A percentile compares a stretch with the other conserved stretches of the same genome.
phyloP scores from a whole-genome alignment of 1,284 basidiomycete genomes.

The Gastroboletus turbinatus region DNA sequence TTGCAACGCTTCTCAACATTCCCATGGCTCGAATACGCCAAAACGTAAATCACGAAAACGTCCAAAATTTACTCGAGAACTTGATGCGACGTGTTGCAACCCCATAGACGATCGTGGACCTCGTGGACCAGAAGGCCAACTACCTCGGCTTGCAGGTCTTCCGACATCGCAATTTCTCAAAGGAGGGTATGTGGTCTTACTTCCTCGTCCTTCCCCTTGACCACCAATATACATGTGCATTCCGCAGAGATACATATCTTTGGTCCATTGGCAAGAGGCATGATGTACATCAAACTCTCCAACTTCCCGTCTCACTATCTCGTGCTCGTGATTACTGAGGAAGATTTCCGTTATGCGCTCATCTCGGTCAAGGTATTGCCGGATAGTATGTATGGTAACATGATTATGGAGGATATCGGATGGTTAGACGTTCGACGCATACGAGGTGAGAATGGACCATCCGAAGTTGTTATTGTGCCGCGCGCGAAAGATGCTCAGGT shows the following conservation, averaged over 20 bases:
- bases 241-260: conserved; percentile 55
- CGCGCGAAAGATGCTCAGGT: conserved; percentile 21
- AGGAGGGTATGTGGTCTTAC: conserved; percentile 46
- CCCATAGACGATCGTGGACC: conserved; percentile 66
- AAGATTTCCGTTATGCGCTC: conserved; percentile 73
- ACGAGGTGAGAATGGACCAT: conserved; percentile 41
- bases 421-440: conserved; percentile 73
- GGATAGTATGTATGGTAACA: conserved; percentile 52
- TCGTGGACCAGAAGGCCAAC: conserved; percentile 72
- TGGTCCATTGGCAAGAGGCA: conserved; percentile 54
- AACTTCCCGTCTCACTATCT: conserved; percentile 74
- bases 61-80: neutral
- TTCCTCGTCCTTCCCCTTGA: neutral
- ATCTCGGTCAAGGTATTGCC: conserved; percentile 57
- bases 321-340: conserved; percentile 74
- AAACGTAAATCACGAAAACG: conserved; percentile 41
- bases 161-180: conserved; percentile 63
- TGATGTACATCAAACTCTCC: conserved; percentile 67
- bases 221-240: neutral
- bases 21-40: no score
- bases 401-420: conserved; percentile 72
- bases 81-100: neutral
- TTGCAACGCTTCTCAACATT: no score
- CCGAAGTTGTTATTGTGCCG: conserved; percentile 13
- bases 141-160: conserved; percentile 73